Percentiles rank a stretch among this genome's conserved stretches.
Evolutionary conservation across 2,329 filamentous ascomycete species (phyloP).

Genomic region (Apiospora marii): DNA sequence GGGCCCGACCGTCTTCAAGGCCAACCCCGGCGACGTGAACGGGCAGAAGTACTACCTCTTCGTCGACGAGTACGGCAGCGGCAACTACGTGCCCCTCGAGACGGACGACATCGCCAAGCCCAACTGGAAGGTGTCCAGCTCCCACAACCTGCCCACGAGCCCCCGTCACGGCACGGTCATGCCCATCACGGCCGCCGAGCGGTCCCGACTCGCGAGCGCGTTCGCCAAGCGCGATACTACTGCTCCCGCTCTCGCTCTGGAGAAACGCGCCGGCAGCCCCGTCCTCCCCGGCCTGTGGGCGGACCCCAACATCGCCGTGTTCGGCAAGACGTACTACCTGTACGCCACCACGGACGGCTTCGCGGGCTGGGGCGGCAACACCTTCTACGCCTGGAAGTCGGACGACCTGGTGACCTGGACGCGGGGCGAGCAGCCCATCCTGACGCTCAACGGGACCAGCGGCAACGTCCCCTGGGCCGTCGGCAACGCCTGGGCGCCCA

Average conservation of each 20-base stretch:
- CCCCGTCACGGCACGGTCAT: constrained; percentile 63
- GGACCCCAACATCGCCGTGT: constrained; percentile 56
- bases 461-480: constrained; percentile 69
- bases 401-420: constrained; percentile 52
- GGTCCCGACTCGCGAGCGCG: background rate
- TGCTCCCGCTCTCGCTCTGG: constrained; percentile 32
- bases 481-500: constrained; percentile 73
- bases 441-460: constrained; percentile 52
- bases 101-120: constrained; percentile 57
- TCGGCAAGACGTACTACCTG: constrained; percentile 54
- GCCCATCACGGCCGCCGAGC: constrained; percentile 56
- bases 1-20: constrained; percentile 59
- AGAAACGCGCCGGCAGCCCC: constrained; percentile 41
- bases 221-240: constrained; percentile 35
- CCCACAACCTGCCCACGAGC: constrained; percentile 55
- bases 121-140: constrained; percentile 54
- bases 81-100: constrained; percentile 62
- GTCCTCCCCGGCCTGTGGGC: constrained; percentile 50
- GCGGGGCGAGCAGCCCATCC: constrained; percentile 49
- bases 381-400: constrained; percentile 58
- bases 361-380: constrained; percentile 52
- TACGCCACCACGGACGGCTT: constrained; percentile 56
- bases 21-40: constrained; percentile 56
- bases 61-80: constrained; percentile 59
- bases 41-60: constrained; percentile 61